Evolutionary conservation across 1,284 basidiomycete species (phyloP).

Genomic region (Irpex lacteus): DNA sequence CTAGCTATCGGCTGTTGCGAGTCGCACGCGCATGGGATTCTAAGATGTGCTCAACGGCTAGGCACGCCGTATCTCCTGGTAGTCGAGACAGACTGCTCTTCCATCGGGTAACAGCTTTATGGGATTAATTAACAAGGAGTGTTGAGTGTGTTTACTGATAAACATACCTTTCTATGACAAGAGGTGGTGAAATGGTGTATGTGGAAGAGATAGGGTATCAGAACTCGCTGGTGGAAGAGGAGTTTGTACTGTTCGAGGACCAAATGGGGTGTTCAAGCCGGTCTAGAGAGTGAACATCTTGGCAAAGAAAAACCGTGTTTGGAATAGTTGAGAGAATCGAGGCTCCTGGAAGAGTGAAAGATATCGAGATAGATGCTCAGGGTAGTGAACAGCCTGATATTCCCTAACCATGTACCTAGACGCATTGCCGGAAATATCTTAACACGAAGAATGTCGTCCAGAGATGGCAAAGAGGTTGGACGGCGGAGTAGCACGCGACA

Average conservation of each 20-base stretch:
- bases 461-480: neutral
- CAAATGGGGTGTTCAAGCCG: neutral
- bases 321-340: no score
- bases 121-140: no score
- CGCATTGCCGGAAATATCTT: neutral
- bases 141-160: neutral
- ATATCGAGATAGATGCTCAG: neutral
- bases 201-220: neutral
- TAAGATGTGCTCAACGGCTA: no score
- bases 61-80: no score
- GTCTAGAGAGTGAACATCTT: neutral
- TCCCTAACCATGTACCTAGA: neutral
- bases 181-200: neutral
- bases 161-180: neutral
- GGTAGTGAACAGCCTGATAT: neutral
- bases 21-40: no score
- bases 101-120: no score
- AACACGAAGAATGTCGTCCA: neutral
- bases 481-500: neutral
- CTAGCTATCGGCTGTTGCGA: no score
- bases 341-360: neutral
- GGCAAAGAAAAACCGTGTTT: no score
- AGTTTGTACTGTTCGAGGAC: neutral
- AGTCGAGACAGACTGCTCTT: no score
- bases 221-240: neutral